A percentile compares a stretch with the other conserved stretches of the same genome.
Conservation (phyloP, 176 grass and related monocot species). For the Aegilops bicornis region DNA sequence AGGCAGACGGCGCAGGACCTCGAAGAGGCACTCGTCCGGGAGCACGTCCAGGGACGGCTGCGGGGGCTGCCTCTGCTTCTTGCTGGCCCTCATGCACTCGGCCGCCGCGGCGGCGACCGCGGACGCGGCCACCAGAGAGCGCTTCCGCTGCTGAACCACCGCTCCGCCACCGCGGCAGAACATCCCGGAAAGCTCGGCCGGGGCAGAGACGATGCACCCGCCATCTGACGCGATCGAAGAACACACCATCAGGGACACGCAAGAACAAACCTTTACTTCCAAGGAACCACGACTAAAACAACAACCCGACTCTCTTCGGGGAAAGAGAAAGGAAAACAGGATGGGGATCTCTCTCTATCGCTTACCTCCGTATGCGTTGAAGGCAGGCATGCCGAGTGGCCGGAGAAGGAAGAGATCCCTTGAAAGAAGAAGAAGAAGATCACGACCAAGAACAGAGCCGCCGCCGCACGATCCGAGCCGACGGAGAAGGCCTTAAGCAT, state of each 20-base stretch:
- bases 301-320: not conserved
- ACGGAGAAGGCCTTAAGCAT: slow-evolving; percentile 52
- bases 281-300: not conserved
- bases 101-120: slow-evolving; percentile 42
- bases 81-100: slow-evolving; percentile 35
- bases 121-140: slow-evolving; percentile 39
- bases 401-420: slow-evolving; percentile 10
- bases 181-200: slow-evolving; percentile 33
- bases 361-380: slow-evolving; percentile 59
- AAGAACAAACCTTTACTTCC: not conserved
- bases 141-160: slow-evolving; percentile 55
- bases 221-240: slow-evolving; percentile 39
- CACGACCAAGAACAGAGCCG: not conserved
- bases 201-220: slow-evolving; percentile 49
- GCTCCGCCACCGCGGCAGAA: slow-evolving; percentile 24
- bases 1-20: slow-evolving; percentile 75
- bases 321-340: not conserved
- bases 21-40: slow-evolving; percentile 91
- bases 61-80: slow-evolving; percentile 44
- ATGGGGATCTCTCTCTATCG: not conserved
- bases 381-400: slow-evolving; percentile 49
- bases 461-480: slow-evolving; percentile 34
- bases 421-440: slow-evolving; percentile 3
- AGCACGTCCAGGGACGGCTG: slow-evolving; percentile 65
- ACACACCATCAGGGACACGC: not conserved